Base-by-base conservation (phyloP, 2,329 filamentous ascomycete genomes). In the Apiospora phragmitis region DNA sequence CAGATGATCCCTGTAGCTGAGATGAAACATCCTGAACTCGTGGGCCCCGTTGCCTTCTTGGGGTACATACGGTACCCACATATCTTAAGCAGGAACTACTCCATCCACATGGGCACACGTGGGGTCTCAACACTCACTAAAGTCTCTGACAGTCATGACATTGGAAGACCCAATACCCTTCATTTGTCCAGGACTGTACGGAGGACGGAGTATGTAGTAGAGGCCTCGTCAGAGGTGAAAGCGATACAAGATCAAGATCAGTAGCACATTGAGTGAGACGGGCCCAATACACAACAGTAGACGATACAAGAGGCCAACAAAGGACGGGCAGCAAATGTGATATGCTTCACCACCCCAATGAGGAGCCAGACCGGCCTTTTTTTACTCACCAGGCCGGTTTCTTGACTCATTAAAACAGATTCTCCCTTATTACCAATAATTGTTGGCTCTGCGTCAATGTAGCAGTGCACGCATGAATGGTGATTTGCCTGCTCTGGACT, bases 1-100 rank as follows among this genome's bases (percentile, higher is more conserved):
- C 55, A n/a, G 55, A n/a, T 21, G 32, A 62, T 32, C 55, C 55
- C 32, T 62, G 55, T 16, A 9, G 21, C 32, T 14, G 32, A 9
- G 32, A 62, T 62, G 55, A 62, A 62, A 62, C 55, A 62, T n/a
- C 8, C 55, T 38, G 55, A 62, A 62, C 32, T 62, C 55, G 55
- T 62, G 32, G 55, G 55, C 55, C 55, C 32, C 4, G 32, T 62
- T 62, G 55, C 32, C 32, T 38, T 62, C 55, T 62, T 62, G 32
- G 55, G 55, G 32, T 38, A 62, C 21, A 62, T 21, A 38, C 18
- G 18, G 55, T 38, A 9, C 9, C 55, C 55, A 62, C 55, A 32
- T 38, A 38, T 62, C 55, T 32, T 21, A 29, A 21, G 26, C 51
- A 59, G 32, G 32, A n/a, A 5, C 29, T 43, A 43, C 42, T 43